These are phyloP conservation scores for Carex scoparia DNA, from an alignment of 176 grass and related monocot species.

Conservation along the genomic window DNA sequence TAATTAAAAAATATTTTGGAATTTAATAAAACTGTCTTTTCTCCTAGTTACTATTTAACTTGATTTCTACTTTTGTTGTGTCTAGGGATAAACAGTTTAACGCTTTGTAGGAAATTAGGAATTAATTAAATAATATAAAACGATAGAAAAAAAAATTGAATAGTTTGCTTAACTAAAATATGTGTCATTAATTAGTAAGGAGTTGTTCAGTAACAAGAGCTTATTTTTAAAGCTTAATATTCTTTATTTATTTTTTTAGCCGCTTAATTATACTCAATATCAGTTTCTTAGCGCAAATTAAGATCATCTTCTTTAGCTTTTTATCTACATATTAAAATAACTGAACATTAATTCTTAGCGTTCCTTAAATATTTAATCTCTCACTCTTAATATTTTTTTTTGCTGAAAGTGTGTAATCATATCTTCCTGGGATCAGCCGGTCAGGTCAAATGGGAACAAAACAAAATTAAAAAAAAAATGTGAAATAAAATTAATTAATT, in stretches of 20 bases:
- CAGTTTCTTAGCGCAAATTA: too few relatives aligned
- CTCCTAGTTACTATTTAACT: background rate
- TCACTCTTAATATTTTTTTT: too few relatives aligned
- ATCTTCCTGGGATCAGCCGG: background rate
- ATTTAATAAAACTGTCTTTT: background rate
- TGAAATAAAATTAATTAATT: background rate
- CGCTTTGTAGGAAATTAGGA: background rate
- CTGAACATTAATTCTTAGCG: too few relatives aligned
- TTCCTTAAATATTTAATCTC: too few relatives aligned
- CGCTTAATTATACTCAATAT: too few relatives aligned
- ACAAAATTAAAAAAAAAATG: background rate
- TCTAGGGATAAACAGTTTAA: background rate
- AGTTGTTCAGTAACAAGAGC: too few relatives aligned
- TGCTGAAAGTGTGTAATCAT: background rate
- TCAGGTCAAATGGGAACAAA: background rate
- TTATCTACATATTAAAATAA: too few relatives aligned
- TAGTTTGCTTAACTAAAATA: background rate
- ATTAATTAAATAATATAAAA: background rate
- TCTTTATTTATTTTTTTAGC: too few relatives aligned
- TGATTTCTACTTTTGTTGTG: background rate
- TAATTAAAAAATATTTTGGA: background rate
- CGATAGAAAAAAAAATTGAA: background rate
- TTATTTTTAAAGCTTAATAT: too few relatives aligned
- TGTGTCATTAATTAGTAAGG: background rate
- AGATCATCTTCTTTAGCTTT: too few relatives aligned